These are phyloP conservation scores for Populus simonii DNA, from an alignment of 345 rosid species.

Conservation along the genomic window DNA sequence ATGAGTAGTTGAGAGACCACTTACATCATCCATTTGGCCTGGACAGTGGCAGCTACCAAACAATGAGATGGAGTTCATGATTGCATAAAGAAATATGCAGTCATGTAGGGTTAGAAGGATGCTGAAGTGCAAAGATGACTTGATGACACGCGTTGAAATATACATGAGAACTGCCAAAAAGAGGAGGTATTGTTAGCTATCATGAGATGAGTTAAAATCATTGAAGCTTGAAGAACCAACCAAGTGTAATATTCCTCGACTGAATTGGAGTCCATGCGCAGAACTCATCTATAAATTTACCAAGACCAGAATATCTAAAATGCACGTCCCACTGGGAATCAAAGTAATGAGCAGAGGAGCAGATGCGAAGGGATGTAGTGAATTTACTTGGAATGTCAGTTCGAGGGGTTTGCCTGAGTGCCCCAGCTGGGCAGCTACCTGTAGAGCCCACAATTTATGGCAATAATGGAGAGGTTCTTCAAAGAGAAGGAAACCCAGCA, in stretches of 20 bases:
- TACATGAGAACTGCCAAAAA: not conserved
- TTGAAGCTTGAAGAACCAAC: constrained; percentile 1
- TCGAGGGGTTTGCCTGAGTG: not conserved
- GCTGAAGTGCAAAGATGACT: not conserved
- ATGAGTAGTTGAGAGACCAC: not conserved
- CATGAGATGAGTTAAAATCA: not conserved
- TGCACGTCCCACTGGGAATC: not conserved
- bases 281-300: not conserved
- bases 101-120: not conserved
- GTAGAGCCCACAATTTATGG: constrained; percentile 12
- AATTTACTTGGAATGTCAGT: constrained; percentile 4
- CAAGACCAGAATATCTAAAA: not conserved
- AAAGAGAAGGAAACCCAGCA: not conserved
- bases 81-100: not conserved
- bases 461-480: not conserved
- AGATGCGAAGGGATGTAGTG: not conserved
- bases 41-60: not conserved
- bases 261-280: not conserved
- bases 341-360: not conserved
- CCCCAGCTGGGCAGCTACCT: not conserved
- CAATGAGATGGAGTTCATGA: not conserved
- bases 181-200: not conserved
- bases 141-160: not conserved
- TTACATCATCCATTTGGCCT: not conserved
- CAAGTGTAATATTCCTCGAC: not conserved